Conservation (phyloP, 2,329 filamentous ascomycete species). For the Aspergillus quadrilineatus region DNA sequence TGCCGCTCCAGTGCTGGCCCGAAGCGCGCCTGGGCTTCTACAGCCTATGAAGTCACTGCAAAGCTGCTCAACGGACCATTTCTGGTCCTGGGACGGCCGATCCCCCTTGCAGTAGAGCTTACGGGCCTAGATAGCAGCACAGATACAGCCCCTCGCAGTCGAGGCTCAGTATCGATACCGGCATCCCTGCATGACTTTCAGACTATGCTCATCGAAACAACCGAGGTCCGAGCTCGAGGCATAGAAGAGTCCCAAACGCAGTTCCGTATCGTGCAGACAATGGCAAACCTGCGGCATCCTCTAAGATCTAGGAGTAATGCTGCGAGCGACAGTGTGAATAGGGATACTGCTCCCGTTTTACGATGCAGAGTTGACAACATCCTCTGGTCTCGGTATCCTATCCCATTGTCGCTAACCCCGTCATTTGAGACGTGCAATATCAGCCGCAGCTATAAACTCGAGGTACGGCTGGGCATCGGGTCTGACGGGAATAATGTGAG, state of each 20-base stretch:
- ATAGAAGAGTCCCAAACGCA: slow-evolving; percentile 5
- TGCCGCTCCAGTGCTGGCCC: neutral
- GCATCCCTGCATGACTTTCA: slow-evolving; percentile 19
- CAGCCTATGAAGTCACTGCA: neutral
- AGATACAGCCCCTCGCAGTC: neutral
- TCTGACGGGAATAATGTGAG: slow-evolving; percentile 13
- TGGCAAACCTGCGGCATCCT: slow-evolving; percentile 13
- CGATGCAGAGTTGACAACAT: neutral
- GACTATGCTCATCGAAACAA: slow-evolving; percentile 22
- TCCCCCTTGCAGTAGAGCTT: slow-evolving; percentile 17
- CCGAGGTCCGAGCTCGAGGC: slow-evolving; percentile 14
- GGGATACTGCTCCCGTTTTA: neutral
- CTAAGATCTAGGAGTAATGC: neutral
- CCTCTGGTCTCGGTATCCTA: slow-evolving; percentile 6
- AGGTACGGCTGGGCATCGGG: slow-evolving; percentile 16
- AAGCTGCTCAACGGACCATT: slow-evolving; percentile 18
- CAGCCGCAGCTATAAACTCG: slow-evolving; percentile 16
- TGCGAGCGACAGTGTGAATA: neutral
- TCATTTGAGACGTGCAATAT: slow-evolving; percentile 23
- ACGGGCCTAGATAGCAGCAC: neutral
- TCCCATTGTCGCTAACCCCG: slow-evolving; percentile 14
- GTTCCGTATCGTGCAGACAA: slow-evolving; percentile 20
- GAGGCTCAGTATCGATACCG: neutral
- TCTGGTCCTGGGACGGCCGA: slow-evolving; percentile 11
- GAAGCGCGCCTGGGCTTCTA: neutral